phyloP scores from a whole-genome alignment of 345 rosid species.

The Acer negundo region DNA sequence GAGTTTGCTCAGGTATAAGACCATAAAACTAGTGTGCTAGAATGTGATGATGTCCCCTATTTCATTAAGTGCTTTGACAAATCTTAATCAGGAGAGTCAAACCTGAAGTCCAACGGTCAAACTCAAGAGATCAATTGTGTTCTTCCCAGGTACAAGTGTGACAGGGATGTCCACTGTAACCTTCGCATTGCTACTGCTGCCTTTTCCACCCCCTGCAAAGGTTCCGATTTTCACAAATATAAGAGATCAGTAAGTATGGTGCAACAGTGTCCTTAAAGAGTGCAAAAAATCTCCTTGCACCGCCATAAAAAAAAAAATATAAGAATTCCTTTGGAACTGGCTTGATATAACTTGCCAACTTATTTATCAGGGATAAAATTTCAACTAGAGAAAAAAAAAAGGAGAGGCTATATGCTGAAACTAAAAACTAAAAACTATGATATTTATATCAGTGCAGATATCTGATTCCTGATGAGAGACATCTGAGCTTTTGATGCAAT shows the following conservation, averaged over 20 bases:
- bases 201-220: slow-evolving; percentile 67
- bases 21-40: background rate
- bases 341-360: background rate
- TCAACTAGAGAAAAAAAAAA: background rate
- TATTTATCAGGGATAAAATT: background rate
- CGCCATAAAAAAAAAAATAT: background rate
- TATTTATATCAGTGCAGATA: background rate
- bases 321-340: background rate
- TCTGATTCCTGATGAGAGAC: background rate
- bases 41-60: background rate
- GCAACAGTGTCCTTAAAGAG: background rate
- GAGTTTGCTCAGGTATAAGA: slow-evolving; percentile 17
- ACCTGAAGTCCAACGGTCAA: slow-evolving; percentile 98
- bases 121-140: slow-evolving; percentile 81
- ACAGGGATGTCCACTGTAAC: slow-evolving; percentile 67
- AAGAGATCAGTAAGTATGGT: slow-evolving; percentile 15
- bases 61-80: slow-evolving; percentile 11
- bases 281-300: background rate
- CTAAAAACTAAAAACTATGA: background rate
- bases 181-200: slow-evolving; percentile 48
- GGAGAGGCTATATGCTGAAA: background rate
- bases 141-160: slow-evolving; percentile 63
- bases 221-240: slow-evolving; percentile 17
- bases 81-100: slow-evolving; percentile 17
- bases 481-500: slow-evolving; percentile 9